These are phyloP conservation scores for Afroboletus lepidellus DNA, from an alignment of 1,284 basidiomycete genomes.

Conservation along the genomic window DNA sequence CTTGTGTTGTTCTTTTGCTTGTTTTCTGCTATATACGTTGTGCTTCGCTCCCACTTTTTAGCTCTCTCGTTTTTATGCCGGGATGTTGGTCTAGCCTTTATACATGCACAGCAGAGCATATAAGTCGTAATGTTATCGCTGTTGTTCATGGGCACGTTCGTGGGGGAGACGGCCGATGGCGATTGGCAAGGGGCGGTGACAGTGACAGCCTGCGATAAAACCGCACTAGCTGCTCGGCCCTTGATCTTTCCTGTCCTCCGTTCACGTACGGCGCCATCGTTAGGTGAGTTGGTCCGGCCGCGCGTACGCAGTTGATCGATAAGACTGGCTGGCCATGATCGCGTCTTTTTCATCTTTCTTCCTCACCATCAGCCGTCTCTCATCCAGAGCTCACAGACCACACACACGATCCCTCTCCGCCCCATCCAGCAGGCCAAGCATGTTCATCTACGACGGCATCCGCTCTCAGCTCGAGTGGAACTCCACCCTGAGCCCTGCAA, in stretches of 20 bases:
- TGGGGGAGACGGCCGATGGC: slow-evolving; percentile 6
- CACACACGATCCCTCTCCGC: slow-evolving; percentile 11
- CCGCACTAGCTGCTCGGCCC: not conserved
- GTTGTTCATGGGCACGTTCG: slow-evolving; percentile 28
- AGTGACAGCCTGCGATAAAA: slow-evolving; percentile 17
- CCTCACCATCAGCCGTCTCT: slow-evolving; percentile 19
- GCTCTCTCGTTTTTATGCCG: slow-evolving; percentile 4
- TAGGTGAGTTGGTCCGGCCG: slow-evolving; percentile 19
- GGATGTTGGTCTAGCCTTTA: slow-evolving; percentile 13
- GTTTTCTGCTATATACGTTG: slow-evolving; percentile 32
- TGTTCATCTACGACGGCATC: slow-evolving; percentile 56
- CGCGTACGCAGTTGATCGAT: slow-evolving; percentile 14
- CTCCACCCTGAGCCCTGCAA: slow-evolving; percentile 73
- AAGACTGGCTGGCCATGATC: slow-evolving; percentile 19
- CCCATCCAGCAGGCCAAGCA: slow-evolving; percentile 29
- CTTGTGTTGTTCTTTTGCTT: slow-evolving; percentile 25
- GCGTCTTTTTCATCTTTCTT: slow-evolving; percentile 1
- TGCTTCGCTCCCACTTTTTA: slow-evolving; percentile 18
- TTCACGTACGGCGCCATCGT: slow-evolving; percentile 8
- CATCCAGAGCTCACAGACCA: slow-evolving; percentile 12
- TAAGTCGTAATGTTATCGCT: slow-evolving; percentile 31
- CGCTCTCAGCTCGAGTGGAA: slow-evolving; percentile 91
- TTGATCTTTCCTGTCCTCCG: not conserved
- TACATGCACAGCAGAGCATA: slow-evolving; percentile 11
- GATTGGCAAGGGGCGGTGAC: slow-evolving; percentile 12